Evolutionary conservation across 2,329 filamentous ascomycete species (phyloP).

Genomic region (Apiospora malaysiana): DNA sequence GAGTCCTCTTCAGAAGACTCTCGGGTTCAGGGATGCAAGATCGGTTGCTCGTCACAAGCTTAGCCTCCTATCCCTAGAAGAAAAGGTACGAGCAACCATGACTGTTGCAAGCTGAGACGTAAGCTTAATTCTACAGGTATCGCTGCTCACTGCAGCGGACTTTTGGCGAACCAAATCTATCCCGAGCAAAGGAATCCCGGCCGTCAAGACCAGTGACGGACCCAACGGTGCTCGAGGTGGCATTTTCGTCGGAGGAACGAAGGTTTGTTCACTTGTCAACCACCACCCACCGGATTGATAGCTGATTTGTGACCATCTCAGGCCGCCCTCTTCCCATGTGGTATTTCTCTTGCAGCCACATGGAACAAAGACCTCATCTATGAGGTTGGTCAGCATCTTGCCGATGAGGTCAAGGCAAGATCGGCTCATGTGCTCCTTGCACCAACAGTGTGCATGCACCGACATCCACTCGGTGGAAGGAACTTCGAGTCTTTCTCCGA

Average conservation of each 20-base stretch:
- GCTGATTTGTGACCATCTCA: conserved; percentile 40
- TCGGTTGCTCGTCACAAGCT: conserved; percentile 55
- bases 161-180: conserved; percentile 74
- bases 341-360: conserved; percentile 78
- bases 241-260: conserved; percentile 71
- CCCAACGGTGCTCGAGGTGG: conserved; percentile 74
- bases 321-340: conserved; percentile 80
- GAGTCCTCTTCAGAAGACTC: conserved; percentile 47
- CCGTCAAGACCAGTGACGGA: conserved; percentile 71
- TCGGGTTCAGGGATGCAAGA: conserved; percentile 46
- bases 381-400: conserved; percentile 73
- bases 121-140: conserved; percentile 50
- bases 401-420: conserved; percentile 73
- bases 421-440: conserved; percentile 77
- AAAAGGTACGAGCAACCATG: conserved; percentile 53
- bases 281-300: not conserved
- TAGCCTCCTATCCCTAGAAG: conserved; percentile 57
- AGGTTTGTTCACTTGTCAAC: conserved; percentile 45
- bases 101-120: not conserved
- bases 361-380: conserved; percentile 77
- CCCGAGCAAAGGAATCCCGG: conserved; percentile 66
- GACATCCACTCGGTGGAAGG: conserved; percentile 81
- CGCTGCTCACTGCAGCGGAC: conserved; percentile 65
- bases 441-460: conserved; percentile 82
- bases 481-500: conserved; percentile 90